Evolutionary conservation across 2,329 filamentous ascomycete genomes (phyloP).

Genomic region (Fusarium sp.): DNA sequence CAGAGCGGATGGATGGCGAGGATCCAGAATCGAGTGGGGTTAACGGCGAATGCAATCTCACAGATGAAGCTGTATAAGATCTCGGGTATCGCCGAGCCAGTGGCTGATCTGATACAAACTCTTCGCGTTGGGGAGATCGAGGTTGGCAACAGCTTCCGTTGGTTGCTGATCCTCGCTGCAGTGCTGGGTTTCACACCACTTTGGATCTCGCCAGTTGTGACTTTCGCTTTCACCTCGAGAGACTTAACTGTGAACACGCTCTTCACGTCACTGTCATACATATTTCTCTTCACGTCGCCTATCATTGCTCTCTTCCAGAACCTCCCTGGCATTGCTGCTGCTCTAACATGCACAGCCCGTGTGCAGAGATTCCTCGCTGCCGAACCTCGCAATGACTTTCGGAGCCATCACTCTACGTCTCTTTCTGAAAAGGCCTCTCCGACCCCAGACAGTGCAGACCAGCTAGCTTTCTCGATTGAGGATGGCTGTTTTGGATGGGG

Average conservation of each 20-base stretch:
- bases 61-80: constrained; percentile 54
- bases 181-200: constrained; percentile 54
- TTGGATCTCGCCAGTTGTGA: constrained; percentile 53
- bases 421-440: constrained; percentile 13
- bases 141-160: constrained; percentile 48
- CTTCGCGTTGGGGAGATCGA: constrained; percentile 51
- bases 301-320: constrained; percentile 52
- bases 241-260: constrained; percentile 48
- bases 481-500: constrained; percentile 49
- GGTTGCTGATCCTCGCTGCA: constrained; percentile 42
- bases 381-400: constrained; percentile 46
- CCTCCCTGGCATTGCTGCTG: constrained; percentile 51
- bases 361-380: constrained; percentile 56
- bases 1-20: constrained; percentile 55
- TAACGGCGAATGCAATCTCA: constrained; percentile 51
- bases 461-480: constrained; percentile 32
- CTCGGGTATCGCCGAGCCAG: constrained; percentile 48
- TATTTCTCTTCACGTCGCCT: constrained; percentile 53
- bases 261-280: constrained; percentile 54
- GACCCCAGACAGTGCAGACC: accelerated
- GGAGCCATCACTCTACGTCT: neutral
- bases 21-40: constrained; percentile 53
- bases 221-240: constrained; percentile 50
- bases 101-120: constrained; percentile 49
- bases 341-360: constrained; percentile 52